Evolutionary conservation across 768 basidiomycete species (phyloP).

Genomic region (Lactifluus piperatus): DNA sequence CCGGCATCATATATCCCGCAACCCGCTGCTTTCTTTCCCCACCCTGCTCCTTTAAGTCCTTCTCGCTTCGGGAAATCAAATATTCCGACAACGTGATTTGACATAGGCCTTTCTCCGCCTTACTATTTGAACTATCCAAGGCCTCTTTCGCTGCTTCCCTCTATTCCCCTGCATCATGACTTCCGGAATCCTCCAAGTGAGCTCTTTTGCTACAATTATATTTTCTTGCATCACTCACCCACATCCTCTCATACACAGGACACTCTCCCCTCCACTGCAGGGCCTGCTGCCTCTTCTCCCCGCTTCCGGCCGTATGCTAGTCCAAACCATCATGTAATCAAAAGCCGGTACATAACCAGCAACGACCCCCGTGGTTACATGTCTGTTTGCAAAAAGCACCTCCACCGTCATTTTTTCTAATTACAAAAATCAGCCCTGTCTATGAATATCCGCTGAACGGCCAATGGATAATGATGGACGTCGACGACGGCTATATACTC

Average conservation of each 20-base stretch:
- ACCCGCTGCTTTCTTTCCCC: conserved; percentile 1
- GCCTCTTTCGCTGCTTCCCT: conserved; percentile 20
- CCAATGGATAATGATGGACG: conserved; percentile 95
- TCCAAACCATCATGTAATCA: conserved; percentile 71
- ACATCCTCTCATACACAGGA: conserved; percentile 22
- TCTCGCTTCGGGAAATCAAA: conserved; percentile 20
- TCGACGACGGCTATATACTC: conserved; percentile 84
- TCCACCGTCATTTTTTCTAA: conserved; percentile 1
- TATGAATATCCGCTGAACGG: conserved; percentile 86
- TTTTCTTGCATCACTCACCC: neutral
- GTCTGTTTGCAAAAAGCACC: conserved; percentile 35
- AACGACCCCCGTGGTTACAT: conserved; percentile 87
- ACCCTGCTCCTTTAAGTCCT: conserved; percentile 1
- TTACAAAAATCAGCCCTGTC: conserved; percentile 45
- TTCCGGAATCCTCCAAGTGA: conserved; percentile 27
- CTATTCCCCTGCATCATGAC: conserved; percentile 24
- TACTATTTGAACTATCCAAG: conserved; percentile 17
- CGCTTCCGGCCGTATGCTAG: conserved; percentile 64
- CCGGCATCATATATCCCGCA: conserved; percentile 11
- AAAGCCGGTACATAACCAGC: conserved; percentile 82
- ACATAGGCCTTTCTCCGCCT: conserved; percentile 10
- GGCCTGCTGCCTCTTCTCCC: conserved; percentile 21
- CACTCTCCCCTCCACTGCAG: conserved; percentile 27
- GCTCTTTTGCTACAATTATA: conserved; percentile 3
- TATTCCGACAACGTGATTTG: conserved; percentile 18